Evolutionary conservation across 2,329 filamentous ascomycete species (phyloP), one percentile per base, ranked within the genome.

Genomic region (Alternaria sp.): DNA sequence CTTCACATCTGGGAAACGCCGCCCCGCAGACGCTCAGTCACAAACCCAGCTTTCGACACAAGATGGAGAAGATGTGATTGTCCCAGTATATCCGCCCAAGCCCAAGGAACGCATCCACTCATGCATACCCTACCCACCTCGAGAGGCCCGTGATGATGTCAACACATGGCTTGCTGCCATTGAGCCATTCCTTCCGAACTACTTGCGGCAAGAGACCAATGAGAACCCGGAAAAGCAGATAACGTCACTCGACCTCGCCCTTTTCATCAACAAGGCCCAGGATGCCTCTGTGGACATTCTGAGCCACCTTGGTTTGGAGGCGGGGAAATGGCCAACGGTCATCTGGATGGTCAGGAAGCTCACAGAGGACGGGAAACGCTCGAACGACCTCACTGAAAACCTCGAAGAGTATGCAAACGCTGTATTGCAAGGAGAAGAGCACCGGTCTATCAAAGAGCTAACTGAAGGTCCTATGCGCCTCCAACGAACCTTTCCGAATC

Each of bases 321-420:
- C 82, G 64, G 74, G 77, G 18, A 76, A 82, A 45, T 85, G 83
- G 83, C 75, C 75, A 58, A 75, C 79, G 23, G 79, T 82, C 4
- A 73, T 83, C 14, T 85, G 83, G 83, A 75, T 84, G 25, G 77
- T 81, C 14, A 83, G 82, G 66, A 78, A 79, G 55, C 69, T 84
- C 21, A 71, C 80, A 2, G 81, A 83, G 47, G 68, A 75, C 20
- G 73, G 73, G 6, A 64, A 58, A 59, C 69, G 25, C 23, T 69
- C 63, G 3, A 20, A 47, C 0, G 68, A 68, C 12, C 23, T 56
- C 10, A 57, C 66, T 28, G 25, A 50, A 15, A 67, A 67, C 7
- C 49, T 71, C 8, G 69, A 75, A 21, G 56, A 67, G 2, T 70
- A 64, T 30, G 61, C 50, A 11, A 70, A 73, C 33, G 57, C 68